Evolutionary conservation across 805 yeast genomes (phyloP), one percentile per base, ranked within the genome.

Genomic region (Wickerhamiella lipophila): DNA sequence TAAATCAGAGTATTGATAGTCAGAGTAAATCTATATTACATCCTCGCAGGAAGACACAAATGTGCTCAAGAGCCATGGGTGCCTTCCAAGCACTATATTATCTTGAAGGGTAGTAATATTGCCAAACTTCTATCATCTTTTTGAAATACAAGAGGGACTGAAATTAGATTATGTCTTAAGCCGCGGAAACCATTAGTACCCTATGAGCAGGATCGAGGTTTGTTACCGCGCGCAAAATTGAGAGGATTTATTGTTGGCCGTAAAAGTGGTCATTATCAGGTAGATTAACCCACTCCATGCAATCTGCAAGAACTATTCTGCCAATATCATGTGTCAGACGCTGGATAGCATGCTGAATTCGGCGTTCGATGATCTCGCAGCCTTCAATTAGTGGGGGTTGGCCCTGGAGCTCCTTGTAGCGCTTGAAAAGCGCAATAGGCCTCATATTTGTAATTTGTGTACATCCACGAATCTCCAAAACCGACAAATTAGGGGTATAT

Each of bases 391-490:
- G 62, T 4, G 87, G 71, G 1, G 76, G 69, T 15, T 72, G 65
- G 8, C 71, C 69, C 13, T 44, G 52, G 21, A 55, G 54, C 32
- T 67, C 68, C 25, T 64, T 64, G 34, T 54, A 59, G 26, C 66
- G 60, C 60, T 79, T 81, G 69, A 78, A 85, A 53, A 73, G 73
- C n/a, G 83, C 79, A 2, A 87, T 63, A 1, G 88, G 80, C 42
- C 66, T 69, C 62, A 82, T 68, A 50, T 81, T 70, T 1, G 77
- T 74, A 38, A 87, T 63, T 9, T 71, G 71, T 1, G 68, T 55
- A 50, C 83, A 71, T 51, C 78, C 78, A 51, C 89, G 71, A 13
- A 88, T 71, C 62, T 88, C 96, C 39, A 88, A 68, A 2, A 88
- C 95, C 1, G 79, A 70, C 46, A 88, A 62, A 41, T 71, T 70